Evolutionary conservation across 257 asterid species (phyloP).

Genomic region (Osmanthus fragrans): DNA sequence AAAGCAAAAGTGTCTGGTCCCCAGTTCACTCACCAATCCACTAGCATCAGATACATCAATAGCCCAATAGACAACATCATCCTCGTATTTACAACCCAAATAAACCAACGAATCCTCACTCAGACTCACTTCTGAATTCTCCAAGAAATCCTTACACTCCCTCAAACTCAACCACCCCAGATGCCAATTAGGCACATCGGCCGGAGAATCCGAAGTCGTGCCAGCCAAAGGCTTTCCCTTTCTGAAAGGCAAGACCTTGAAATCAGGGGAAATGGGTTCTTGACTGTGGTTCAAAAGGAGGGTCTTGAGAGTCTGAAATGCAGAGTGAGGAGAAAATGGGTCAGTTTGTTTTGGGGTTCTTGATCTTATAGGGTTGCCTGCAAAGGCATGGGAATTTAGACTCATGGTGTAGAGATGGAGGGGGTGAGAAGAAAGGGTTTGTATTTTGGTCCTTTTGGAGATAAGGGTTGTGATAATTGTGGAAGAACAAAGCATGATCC

Average conservation of each 20-base stretch:
- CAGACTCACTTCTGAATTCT: conserved; percentile 53
- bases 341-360: conserved; percentile 65
- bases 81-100: conserved; percentile 64
- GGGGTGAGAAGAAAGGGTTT: not conserved
- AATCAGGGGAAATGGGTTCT: conserved; percentile 53
- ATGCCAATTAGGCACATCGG: conserved; percentile 57
- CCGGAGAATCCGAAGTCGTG: conserved; percentile 26
- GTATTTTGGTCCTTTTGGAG: not conserved
- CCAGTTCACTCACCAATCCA: conserved; percentile 57
- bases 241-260: conserved; percentile 79
- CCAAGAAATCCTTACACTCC: conserved; percentile 67
- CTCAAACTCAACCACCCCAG: conserved; percentile 76
- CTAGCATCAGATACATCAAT: conserved; percentile 76
- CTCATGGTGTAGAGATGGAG: not conserved
- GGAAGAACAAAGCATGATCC: not conserved
- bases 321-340: conserved; percentile 71
- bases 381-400: conserved; percentile 51
- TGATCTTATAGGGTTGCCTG: conserved; percentile 66
- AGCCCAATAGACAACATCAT: conserved; percentile 84
- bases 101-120: conserved; percentile 72
- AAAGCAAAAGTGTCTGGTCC: conserved; percentile 62
- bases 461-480: not conserved
- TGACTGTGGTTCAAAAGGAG: conserved; percentile 42
- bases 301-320: conserved; percentile 64
- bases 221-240: conserved; percentile 86